Conservation (phyloP, 495 filamentous ascomycete species). For the Cercophora newfieldiana region DNA sequence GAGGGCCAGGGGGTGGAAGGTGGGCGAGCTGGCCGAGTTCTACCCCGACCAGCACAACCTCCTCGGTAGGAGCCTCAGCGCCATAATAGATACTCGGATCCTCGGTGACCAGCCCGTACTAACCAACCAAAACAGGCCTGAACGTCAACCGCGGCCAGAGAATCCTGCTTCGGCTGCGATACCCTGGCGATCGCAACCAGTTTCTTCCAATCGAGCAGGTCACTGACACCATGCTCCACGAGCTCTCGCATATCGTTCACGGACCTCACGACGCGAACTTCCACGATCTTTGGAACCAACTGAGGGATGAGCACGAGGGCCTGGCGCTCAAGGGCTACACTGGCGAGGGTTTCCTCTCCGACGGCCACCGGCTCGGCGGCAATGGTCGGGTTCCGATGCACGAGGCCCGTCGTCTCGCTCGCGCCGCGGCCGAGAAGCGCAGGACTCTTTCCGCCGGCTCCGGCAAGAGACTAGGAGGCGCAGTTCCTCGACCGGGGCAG, state of each 20-base stretch:
- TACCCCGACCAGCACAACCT: conserved; percentile 73
- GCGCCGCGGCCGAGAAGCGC: conserved; percentile 74
- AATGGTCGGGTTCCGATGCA: conserved; percentile 57
- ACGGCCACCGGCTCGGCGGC: conserved; percentile 69
- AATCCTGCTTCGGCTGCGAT: conserved; percentile 82
- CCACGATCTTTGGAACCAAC: conserved; percentile 81
- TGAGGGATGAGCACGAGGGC: conserved; percentile 79
- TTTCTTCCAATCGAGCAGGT: conserved; percentile 82
- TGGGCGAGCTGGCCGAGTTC: conserved; percentile 81
- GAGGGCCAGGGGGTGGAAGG: conserved; percentile 78
- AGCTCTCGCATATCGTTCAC: conserved; percentile 85
- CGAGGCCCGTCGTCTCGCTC: conserved; percentile 75
- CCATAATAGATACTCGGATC: too few relatives aligned
- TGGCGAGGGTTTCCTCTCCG: conserved; percentile 82
- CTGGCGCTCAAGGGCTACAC: conserved; percentile 81
- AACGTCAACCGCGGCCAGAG: conserved; percentile 75
- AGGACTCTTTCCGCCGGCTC: conserved; percentile 59
- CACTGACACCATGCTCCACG: conserved; percentile 92
- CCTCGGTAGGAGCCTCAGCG: conserved; percentile 53
- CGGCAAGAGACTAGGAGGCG: conserved; percentile 74
- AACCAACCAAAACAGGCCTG: conserved; percentile 50
- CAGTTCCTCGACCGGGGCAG: conserved; percentile 55
- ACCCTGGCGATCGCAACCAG: conserved; percentile 69
- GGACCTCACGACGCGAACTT: conserved; percentile 84
- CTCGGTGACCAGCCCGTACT: neutral